Evolutionary conservation across 345 rosid genomes (phyloP).

Genomic region (Brassica carinata): DNA sequence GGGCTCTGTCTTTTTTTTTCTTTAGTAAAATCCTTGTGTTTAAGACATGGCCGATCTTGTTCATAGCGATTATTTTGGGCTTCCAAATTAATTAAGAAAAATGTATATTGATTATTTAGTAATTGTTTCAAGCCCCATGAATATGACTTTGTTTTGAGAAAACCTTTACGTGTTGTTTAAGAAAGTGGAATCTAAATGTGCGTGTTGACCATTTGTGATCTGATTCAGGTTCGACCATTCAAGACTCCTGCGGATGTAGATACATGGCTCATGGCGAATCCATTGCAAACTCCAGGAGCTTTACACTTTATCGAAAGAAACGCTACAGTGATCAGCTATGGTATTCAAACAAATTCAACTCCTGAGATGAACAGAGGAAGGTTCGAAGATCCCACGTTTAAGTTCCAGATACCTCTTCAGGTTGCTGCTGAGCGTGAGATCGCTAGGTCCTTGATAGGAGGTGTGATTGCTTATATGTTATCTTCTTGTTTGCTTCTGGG

Average conservation of each 20-base stretch:
- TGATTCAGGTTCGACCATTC: constrained; percentile 64
- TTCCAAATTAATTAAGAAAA: too few relatives aligned
- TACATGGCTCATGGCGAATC: constrained; percentile 64
- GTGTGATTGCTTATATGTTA: constrained; percentile 48
- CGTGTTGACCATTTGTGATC: background rate
- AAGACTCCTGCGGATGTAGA: constrained; percentile 56
- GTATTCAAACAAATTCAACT: constrained; percentile 87
- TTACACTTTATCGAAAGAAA: constrained; percentile 63
- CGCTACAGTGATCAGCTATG: constrained; percentile 68
- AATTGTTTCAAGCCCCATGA: too few relatives aligned
- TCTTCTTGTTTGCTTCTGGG: background rate
- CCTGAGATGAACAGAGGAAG: constrained; percentile 52
- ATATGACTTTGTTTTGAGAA: too few relatives aligned
- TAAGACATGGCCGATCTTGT: too few relatives aligned
- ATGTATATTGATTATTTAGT: too few relatives aligned
- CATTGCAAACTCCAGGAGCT: constrained; percentile 68
- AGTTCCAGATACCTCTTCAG: constrained; percentile 90
- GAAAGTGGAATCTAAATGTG: background rate
- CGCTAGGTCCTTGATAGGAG: constrained; percentile 75
- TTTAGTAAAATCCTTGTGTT: background rate
- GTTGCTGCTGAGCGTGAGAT: constrained; percentile 92
- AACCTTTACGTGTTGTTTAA: background rate
- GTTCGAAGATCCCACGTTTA: constrained; percentile 79
- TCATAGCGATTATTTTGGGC: too few relatives aligned
- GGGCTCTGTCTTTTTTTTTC: background rate